Evolutionary conservation across 768 basidiomycete genomes (phyloP), one percentile per base, ranked within the genome.

Genomic region (Kwoniella sp.): DNA sequence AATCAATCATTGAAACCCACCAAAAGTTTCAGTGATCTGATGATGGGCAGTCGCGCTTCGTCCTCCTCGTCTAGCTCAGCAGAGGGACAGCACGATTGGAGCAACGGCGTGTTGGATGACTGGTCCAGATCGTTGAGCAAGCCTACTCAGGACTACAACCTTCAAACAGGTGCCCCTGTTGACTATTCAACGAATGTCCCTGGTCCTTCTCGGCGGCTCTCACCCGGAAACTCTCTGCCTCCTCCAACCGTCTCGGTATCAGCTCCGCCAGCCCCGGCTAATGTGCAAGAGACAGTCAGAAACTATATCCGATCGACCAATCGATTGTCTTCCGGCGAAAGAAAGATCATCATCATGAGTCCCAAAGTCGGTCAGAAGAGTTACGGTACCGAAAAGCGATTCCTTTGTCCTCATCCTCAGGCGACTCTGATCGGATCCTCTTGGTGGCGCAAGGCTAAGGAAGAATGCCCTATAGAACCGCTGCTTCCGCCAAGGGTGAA

Each of bases 321-420:
- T 77, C 86, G 93, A 29, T 85, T 96, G 50, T 90, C 89, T 1
- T 89, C 89, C 71, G 95, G 95, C 55, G 95, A 97, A 79, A 87
- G 92, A 52, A 92, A 92, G 3, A 86, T 98, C 64, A 90, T 97
- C 65, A 90, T 98, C 72, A 93, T 96, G 90, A 94, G 92, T n/a
- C 92, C 90, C 77, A 92, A 90, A 76, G 93, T 97, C 29, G 95
- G 92, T 2, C 95, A 98, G 83, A 95, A 97, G 77, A 92, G 91
- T 9, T 98, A 97, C 77, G 94, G 93, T 37, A 92, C 89, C 19
- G 94, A 97, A 80, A 96, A 96, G 80, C 85, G 94, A 48, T 95
- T 94, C 85, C 85, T 94, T 36, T 95, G 91, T 77, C 92, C 91
- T 8, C 94, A 90, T 58, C 93, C 93, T 9, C 93, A 92, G 30